phyloP scores from a whole-genome alignment of 108 stramenopile species.

The Fragilaria radians region DNA sequence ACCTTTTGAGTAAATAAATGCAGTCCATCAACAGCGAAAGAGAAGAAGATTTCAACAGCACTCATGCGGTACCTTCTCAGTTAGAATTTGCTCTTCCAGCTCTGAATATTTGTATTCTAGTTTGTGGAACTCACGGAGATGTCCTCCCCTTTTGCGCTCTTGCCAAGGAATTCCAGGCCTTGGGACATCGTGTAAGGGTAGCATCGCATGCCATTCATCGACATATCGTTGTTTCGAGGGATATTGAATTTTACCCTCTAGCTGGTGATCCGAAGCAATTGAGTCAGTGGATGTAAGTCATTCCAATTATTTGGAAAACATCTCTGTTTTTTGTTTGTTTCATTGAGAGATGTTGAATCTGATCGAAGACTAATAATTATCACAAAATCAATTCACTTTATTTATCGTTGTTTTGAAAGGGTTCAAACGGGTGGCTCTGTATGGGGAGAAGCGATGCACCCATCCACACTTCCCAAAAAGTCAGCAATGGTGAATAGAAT shows the following conservation, averaged over 20 bases:
- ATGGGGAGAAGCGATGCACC: constrained; percentile 38
- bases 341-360: too few relatives aligned
- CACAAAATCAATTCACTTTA: background rate
- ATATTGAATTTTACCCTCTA: constrained; percentile 74
- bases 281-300: constrained; percentile 38
- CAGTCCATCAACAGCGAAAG: too few relatives aligned
- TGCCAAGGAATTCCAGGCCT: constrained; percentile 31
- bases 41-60: too few relatives aligned
- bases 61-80: background rate
- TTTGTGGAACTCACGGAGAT: constrained; percentile 59
- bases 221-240: constrained; percentile 30
- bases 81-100: constrained; percentile 37
- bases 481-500: constrained; percentile 57
- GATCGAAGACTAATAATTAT: too few relatives aligned
- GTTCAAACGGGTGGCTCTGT: constrained; percentile 59
- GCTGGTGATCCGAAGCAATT: constrained; percentile 73
- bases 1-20: too few relatives aligned
- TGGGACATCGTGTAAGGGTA: constrained; percentile 63
- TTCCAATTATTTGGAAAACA: too few relatives aligned
- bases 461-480: constrained; percentile 42
- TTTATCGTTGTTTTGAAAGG: background rate
- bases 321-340: too few relatives aligned
- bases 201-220: constrained; percentile 60
- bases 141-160: constrained; percentile 53
- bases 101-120: constrained; percentile 58